These are phyloP conservation scores for Boechera divaricarpa DNA, from an alignment of 345 rosid species.

Conservation along the genomic window DNA sequence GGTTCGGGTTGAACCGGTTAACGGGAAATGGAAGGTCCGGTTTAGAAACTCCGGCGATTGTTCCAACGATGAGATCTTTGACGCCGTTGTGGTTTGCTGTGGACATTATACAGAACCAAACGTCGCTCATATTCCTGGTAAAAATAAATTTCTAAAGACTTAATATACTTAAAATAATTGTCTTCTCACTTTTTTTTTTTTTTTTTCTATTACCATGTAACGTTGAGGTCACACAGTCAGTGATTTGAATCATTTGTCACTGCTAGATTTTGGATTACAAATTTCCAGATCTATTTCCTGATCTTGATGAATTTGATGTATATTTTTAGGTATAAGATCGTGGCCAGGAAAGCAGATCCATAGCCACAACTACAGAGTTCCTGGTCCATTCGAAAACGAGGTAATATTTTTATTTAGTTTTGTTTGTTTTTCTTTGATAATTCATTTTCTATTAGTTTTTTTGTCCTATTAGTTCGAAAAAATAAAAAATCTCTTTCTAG, in stretches of 20 bases:
- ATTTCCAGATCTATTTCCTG: background rate
- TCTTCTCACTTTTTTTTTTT: background rate
- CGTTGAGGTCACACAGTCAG: background rate
- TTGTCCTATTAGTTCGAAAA: too few relatives aligned
- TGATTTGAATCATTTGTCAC: background rate
- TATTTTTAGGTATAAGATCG: slow-evolving; percentile 53
- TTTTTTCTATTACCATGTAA: background rate
- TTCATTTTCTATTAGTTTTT: too few relatives aligned
- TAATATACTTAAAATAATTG: background rate
- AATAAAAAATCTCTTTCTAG: too few relatives aligned
- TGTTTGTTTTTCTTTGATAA: background rate
- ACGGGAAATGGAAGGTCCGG: slow-evolving; percentile 59
- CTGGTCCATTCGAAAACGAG: slow-evolving; percentile 62
- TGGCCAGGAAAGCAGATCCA: slow-evolving; percentile 92
- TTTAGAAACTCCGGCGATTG: slow-evolving; percentile 35
- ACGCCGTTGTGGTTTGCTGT: slow-evolving; percentile 71
- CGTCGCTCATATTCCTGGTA: slow-evolving; percentile 61
- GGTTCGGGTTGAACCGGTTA: slow-evolving; percentile 39
- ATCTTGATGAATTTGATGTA: background rate
- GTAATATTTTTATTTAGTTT: slow-evolving; percentile 38
- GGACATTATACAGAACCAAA: slow-evolving; percentile 76
- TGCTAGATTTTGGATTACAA: background rate
- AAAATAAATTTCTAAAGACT: background rate
- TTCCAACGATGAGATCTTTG: slow-evolving; percentile 55
- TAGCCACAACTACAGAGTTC: slow-evolving; percentile 79